These are phyloP conservation scores for Aspergillus carbonarius DNA, from an alignment of 2,329 filamentous ascomycete genomes.

Conservation along the genomic window DNA sequence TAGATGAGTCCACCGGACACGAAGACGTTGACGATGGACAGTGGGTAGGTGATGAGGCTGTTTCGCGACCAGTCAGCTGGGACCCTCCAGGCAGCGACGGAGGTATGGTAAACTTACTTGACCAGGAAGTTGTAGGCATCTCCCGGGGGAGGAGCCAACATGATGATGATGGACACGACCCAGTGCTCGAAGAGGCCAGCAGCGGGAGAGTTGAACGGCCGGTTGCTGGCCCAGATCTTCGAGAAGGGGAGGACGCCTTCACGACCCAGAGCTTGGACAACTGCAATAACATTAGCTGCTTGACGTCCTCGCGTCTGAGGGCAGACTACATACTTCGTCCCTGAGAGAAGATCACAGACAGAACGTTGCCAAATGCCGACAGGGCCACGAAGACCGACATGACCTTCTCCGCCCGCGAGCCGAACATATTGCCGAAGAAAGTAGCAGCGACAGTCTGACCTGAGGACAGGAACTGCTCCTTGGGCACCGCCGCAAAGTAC, in stretches of 20 bases:
- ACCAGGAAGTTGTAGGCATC: conserved; percentile 65
- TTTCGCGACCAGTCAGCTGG: too few species aligned
- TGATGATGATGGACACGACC: conserved; percentile 63
- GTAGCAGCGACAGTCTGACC: conserved; percentile 57
- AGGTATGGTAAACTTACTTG: conserved; percentile 30
- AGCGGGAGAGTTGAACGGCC: conserved; percentile 66
- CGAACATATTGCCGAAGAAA: conserved; percentile 63
- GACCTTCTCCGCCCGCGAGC: conserved; percentile 53
- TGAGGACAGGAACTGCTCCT: conserved; percentile 54
- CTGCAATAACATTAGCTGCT: conserved; percentile 19
- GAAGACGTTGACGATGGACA: conserved; percentile 52
- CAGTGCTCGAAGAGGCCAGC: conserved; percentile 62
- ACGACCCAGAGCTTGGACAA: conserved; percentile 62
- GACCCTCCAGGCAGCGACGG: too few species aligned
- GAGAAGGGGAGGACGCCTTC: conserved; percentile 68
- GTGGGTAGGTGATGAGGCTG: conserved; percentile 41
- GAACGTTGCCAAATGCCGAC: conserved; percentile 61
- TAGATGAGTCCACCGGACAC: conserved; percentile 51
- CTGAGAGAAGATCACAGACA: conserved; percentile 56
- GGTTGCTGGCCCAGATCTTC: conserved; percentile 67
- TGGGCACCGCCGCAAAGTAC: conserved; percentile 60
- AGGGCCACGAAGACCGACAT: conserved; percentile 62
- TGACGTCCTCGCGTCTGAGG: background rate
- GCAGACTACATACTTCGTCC: conserved; percentile 34
- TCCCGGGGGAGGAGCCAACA: conserved; percentile 66